phyloP scores from a whole-genome alignment of 2,329 filamentous ascomycete species.

The Colletotrichum ledebouriae region DNA sequence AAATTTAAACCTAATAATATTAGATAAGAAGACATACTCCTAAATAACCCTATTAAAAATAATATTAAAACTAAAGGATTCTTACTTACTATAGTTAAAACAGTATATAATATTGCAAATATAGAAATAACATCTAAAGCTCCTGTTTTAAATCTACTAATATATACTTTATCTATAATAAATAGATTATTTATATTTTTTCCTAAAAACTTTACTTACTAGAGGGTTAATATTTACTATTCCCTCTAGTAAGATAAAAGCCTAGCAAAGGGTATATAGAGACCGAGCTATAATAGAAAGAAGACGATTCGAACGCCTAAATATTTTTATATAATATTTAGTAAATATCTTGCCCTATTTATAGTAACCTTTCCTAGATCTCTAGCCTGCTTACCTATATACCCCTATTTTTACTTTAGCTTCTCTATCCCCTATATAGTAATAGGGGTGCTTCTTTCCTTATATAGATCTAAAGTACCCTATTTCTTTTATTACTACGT shows the following conservation, averaged over 20 bases:
- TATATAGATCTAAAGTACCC: no score
- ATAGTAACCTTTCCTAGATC: slow-evolving; percentile 11
- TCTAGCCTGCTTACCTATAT: neutral
- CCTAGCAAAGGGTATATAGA: neutral
- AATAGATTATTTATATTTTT: slow-evolving; percentile 15
- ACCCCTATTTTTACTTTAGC: no score
- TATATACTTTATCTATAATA: slow-evolving; percentile 19
- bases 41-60: slow-evolving; percentile 21
- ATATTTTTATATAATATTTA: slow-evolving; percentile 26
- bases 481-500: no score
- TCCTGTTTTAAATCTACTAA: slow-evolving; percentile 7
- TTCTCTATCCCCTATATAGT: no score
- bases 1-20: no score
- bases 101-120: slow-evolving; percentile 17
- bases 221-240: neutral
- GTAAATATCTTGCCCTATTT: slow-evolving; percentile 22
- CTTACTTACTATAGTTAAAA: slow-evolving; percentile 23
- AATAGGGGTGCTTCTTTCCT: no score
- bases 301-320: slow-evolving; percentile 8
- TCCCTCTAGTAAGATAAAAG: neutral
- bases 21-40: no score
- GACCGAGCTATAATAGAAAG: neutral
- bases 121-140: slow-evolving; percentile 11
- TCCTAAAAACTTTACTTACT: neutral
- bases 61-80: slow-evolving; percentile 14